phyloP scores from a whole-genome alignment of 2,329 filamentous ascomycete species.

The Fusarium nanum region DNA sequence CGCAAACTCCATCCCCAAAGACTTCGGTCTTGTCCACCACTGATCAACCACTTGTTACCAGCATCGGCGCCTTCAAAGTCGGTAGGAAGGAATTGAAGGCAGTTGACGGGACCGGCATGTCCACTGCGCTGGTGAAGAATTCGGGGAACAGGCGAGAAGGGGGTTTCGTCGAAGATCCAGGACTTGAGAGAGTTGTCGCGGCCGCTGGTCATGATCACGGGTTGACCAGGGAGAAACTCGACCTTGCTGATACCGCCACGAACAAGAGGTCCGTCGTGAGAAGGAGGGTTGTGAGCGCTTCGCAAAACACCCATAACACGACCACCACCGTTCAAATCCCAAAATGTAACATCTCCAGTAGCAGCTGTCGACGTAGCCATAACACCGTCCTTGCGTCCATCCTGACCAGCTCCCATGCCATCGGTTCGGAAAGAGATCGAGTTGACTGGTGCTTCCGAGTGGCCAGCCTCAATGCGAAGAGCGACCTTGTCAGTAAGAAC shows the following conservation, averaged over 20 bases:
- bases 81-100: constrained; percentile 85
- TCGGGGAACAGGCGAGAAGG: constrained; percentile 87
- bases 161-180: constrained; percentile 95
- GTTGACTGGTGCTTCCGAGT: constrained; percentile 74
- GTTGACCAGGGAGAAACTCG: constrained; percentile 90
- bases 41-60: constrained; percentile 93
- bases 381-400: constrained; percentile 86
- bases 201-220: constrained; percentile 89
- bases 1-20: constrained; percentile 97
- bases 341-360: constrained; percentile 91
- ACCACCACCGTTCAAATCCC: constrained; percentile 92
- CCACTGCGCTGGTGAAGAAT: constrained; percentile 88
- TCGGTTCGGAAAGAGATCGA: constrained; percentile 93
- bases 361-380: constrained; percentile 89
- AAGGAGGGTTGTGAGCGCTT: constrained; percentile 85
- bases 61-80: constrained; percentile 90
- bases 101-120: constrained; percentile 87
- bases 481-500: constrained; percentile 80
- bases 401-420: constrained; percentile 85
- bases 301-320: constrained; percentile 87
- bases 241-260: constrained; percentile 85
- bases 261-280: constrained; percentile 63
- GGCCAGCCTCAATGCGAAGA: constrained; percentile 75
- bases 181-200: constrained; percentile 93
- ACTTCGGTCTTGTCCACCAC: constrained; percentile 88